Evolutionary conservation across 2,329 filamentous ascomycete genomes (phyloP), one percentile per base, ranked within the genome.

Genomic region (Tolypocladium album): DNA sequence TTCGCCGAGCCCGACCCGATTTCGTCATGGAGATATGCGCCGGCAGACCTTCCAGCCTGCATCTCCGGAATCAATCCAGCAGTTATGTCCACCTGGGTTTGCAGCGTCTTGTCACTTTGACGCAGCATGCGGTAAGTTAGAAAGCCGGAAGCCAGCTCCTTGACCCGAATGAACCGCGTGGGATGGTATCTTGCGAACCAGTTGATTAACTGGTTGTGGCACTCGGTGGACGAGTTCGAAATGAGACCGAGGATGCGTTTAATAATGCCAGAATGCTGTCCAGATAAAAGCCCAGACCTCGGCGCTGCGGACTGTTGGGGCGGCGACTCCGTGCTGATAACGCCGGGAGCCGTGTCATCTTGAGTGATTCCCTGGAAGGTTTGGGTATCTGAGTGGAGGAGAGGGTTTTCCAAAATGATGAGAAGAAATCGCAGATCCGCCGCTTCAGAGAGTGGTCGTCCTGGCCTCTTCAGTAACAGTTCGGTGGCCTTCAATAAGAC

Each of bases 171-270:
- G 67, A 96, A 91, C 24, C 88, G 84, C 17, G 76, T 71, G 59
- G 87, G 81, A 0, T 88, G 82, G 64, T 88, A 85, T 55, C 85
- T 82, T 15, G 88, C 85, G 66, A 95, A 86, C 91, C 91, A 96
- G 8, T 82, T 82, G 12, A 92, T 84, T 34, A 96, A 74, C 66
- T 88, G 84, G 59, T 88, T 86, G 67, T 96, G 92, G 65, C 89
- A 92, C 61, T 88, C 82, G 61, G 84, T 83, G 0, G 90, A 82
- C 15, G 89, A 78, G 70, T 95, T 90, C 1, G 90, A 88, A 31
- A 96, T 70, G 12, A 96, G 76, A 0, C 92, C 92, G 34, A 96
- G 72, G 45, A 95, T 86, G 43, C 92, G 84, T 72, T 96, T 96
- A 67, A 95, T 84, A 58, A 96, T 88, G 5, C 88, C 88, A 2